Evolutionary conservation across 345 rosid genomes (phyloP).

Genomic region (Linum trigynum): DNA sequence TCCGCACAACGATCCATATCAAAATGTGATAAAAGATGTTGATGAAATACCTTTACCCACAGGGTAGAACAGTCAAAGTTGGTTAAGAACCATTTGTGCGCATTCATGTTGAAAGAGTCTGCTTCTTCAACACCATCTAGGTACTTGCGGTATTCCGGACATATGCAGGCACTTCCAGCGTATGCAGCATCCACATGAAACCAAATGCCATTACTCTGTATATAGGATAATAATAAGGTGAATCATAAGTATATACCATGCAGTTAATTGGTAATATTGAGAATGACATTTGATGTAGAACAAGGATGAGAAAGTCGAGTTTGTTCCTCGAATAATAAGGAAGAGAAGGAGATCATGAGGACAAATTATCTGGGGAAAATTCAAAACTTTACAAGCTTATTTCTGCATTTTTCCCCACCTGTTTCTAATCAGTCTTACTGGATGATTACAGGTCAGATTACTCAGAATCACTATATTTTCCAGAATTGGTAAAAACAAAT

Average conservation of each 20-base stretch:
- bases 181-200: conserved; percentile 90
- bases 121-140: conserved; percentile 80
- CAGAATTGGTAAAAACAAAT: neutral
- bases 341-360: too few species aligned
- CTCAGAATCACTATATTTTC: neutral
- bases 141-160: conserved; percentile 71
- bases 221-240: conserved; percentile 1
- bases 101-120: conserved; percentile 88
- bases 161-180: conserved; percentile 90
- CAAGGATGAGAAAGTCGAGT: neutral
- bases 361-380: too few species aligned
- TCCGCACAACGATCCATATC: neutral
- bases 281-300: neutral
- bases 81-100: conserved; percentile 88
- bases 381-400: too few species aligned
- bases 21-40: neutral
- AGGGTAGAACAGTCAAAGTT: conserved; percentile 80
- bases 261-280: neutral
- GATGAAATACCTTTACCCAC: conserved; percentile 69
- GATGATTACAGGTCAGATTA: too few species aligned
- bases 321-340: neutral
- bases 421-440: too few species aligned
- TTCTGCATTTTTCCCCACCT: neutral
- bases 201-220: conserved; percentile 65
- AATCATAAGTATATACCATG: neutral